Conservation (phyloP, 345 rosid species). For the Ceriops tagal region DNA sequence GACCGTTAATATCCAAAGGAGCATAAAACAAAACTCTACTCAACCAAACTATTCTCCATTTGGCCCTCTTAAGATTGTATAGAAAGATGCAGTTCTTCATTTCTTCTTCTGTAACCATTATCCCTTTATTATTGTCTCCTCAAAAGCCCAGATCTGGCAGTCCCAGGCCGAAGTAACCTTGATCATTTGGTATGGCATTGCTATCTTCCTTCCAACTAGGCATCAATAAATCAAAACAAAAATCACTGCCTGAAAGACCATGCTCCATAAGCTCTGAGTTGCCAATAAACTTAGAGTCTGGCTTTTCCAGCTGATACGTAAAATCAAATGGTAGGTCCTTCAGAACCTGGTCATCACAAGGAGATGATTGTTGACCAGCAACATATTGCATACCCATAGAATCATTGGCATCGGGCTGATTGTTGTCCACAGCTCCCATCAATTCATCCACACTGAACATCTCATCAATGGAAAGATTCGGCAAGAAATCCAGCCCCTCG, state of each 20-base stretch:
- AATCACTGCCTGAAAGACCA: not conserved
- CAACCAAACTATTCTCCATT: not conserved
- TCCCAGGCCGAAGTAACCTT: conserved; percentile 11
- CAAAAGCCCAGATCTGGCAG: not conserved
- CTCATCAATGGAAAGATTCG: conserved; percentile 35
- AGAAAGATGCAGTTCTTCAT: not conserved
- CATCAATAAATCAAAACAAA: conserved; percentile 8
- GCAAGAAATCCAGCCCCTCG: conserved; percentile 12
- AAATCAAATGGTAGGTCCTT: not conserved
- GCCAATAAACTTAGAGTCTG: conserved; percentile 7
- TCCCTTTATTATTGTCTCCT: not conserved
- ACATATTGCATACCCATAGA: too few relatives aligned
- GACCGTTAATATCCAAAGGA: not conserved
- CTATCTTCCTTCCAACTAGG: not conserved
- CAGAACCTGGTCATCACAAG: not conserved
- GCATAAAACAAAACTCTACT: not conserved
- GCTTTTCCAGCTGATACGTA: not conserved
- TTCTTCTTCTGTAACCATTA: not conserved
- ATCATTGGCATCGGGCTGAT: conserved; percentile 7
- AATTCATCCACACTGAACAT: conserved; percentile 61
- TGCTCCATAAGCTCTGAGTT: not conserved
- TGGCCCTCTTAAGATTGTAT: not conserved
- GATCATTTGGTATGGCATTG: not conserved
- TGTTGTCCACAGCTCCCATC: conserved; percentile 27
- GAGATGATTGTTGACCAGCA: not conserved